Evolutionary conservation across 495 filamentous ascomycete genomes (phyloP), one percentile per base, ranked within the genome.

Genomic region (Talaromyces ruber): DNA sequence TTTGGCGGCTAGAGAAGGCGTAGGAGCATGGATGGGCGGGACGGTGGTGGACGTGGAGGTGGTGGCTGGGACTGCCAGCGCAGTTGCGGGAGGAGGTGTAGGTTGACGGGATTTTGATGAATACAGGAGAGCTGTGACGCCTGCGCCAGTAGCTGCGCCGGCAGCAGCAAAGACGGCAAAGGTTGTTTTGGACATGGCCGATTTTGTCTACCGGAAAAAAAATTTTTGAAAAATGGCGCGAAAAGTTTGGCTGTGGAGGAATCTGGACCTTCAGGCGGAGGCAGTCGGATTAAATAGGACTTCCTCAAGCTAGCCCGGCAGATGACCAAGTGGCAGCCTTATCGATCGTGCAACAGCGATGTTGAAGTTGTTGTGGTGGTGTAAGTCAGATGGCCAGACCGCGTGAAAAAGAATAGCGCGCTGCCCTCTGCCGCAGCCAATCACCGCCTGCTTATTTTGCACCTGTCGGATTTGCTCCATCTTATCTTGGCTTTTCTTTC

Each of bases 101-200:
- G 80, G 79, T 58, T 78, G 79, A 26, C 83, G 75, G 37, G 80
- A 70, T 64, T 82, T 83, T 59, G 83, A 71, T n/a, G 87, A 87
- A 74, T 84, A 90, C 72, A 96, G 80, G 18, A 92, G 80, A 29
- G 88, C 89, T 45, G 92, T 96, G 57, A 88, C 77, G 62, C 89
- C 90, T 56, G 92, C 93, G 22, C 93, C 94, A 43, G 91, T 87
- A 70, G 89, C 91, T 52, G 94, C 94, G 70, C 91, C 89, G 71
- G 88, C 88, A 54, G 90, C 93, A 45, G 92, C 94, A 66, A 97
- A 89, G 50, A 94, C 82, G 50, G 91, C 92, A 63, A 97, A 68
- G 24, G 93, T 96, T 28, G 86, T 81, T 75, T 96, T 96, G 26
- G 91, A 92, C 90, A 93, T 92, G 62, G 59, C 66, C 24, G 51